Conservation (phyloP, 2,329 filamentous ascomycete species). For the Leptographium galeiforme region DNA sequence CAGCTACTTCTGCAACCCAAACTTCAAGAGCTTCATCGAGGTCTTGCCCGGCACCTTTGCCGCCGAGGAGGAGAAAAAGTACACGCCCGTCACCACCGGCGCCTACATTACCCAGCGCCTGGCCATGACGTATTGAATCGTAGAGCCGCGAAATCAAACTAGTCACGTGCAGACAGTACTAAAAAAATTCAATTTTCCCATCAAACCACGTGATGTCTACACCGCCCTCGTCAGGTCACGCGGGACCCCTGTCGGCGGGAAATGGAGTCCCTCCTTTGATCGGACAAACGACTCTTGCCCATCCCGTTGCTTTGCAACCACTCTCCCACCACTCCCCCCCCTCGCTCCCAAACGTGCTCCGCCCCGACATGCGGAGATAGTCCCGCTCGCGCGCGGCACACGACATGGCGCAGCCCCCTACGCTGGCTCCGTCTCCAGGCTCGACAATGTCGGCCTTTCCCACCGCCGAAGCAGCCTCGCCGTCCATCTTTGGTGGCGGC, state of each 20-base stretch:
- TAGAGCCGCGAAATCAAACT: neutral
- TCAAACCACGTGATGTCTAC: too few species aligned
- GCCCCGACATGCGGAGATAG: conserved; percentile 11
- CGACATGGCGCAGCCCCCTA: conserved; percentile 11
- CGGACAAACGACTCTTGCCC: too few species aligned
- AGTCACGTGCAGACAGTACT: neutral
- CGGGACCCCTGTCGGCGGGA: too few species aligned
- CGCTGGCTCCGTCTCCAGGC: conserved; percentile 1
- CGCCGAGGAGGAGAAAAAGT: conserved; percentile 58
- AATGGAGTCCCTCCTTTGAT: neutral
- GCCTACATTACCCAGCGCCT: conserved; percentile 71
- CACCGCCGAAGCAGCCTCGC: neutral
- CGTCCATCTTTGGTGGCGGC: conserved; percentile 2
- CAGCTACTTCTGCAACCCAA: conserved; percentile 80
- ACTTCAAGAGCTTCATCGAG: conserved; percentile 62
- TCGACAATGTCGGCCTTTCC: neutral
- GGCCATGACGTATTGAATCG: conserved; percentile 49
- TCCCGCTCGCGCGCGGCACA: conserved; percentile 8
- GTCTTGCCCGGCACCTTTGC: conserved; percentile 67
- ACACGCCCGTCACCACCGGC: conserved; percentile 61
- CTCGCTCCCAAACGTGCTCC: neutral
- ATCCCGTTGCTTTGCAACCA: too few species aligned
- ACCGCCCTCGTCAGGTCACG: too few species aligned
- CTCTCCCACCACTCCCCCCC: neutral
- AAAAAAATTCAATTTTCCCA: too few species aligned